Evolutionary conservation across 2,329 filamentous ascomycete species (phyloP), one percentile per base, ranked within the genome.

Genomic region (Beauveria pseudobassiana): DNA sequence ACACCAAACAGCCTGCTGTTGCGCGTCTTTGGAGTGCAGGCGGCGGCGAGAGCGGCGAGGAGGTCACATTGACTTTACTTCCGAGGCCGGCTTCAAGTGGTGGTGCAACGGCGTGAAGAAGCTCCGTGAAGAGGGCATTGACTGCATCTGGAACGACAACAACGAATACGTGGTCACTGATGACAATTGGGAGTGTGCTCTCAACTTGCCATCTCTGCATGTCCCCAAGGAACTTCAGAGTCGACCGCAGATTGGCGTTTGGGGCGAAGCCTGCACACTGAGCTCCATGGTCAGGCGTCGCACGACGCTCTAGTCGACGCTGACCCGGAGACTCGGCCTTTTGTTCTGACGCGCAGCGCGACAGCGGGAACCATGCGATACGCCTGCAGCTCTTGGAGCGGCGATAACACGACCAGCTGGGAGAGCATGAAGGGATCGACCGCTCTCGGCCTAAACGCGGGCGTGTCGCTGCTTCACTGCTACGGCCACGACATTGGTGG

Each of bases 111-210:
- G 88, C 1, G 83, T 89, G 9, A 80, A 82, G 63, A 80, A 79
- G 55, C 77, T 91, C 1, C 84, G 84, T 60, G 75, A 82, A 28
- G 74, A 83, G 9, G 87, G 87, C 1, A 87, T 91, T 61, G 87
- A 90, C 65, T 87, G 81, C 53, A 89, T 90, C 75, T 91, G 88
- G 88, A 91, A 91, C 65, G 88, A 91, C 70, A 91, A 91, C 72
- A 91, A 90, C 66, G 88, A 91, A 71, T 91, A 90, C 70, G 86
- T 84, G 0, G 78, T 89, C 3, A 80, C 85, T 0, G 78, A 83
- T 63, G 88, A 91, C 63, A 77, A 81, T 26, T 90, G 87, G 87
- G 74, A 83, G 61, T 82, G 85, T 57, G 81, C 83, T 0, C 75
- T 89, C 0, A 78, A 85, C 1, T 63, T 63, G 34, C 65, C 67